Base-by-base conservation (phyloP, 2,329 filamentous ascomycete genomes). In the Stemphylium lycopersici region DNA sequence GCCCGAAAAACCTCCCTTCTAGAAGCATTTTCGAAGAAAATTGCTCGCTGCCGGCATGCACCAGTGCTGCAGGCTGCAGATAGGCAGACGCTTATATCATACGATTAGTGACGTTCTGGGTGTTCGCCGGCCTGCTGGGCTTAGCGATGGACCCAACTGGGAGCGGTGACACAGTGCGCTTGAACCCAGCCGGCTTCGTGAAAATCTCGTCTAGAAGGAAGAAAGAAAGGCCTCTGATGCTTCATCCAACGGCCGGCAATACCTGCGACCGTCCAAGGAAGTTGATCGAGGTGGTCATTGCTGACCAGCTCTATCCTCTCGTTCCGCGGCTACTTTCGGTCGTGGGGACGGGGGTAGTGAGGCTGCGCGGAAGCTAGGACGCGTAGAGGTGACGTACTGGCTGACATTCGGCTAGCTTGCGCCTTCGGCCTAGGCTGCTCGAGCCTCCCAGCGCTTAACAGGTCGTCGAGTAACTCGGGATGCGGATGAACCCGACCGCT, bases 21-120 rank as follows among this genome's bases (percentile, higher is more conserved):
- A 55, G 52, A 55, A 55, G 52, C 33, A 13, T 33, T 29, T 24
- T 51, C 16, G 52, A 55, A 55, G 47, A 41, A 51, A 46, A 29
- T n/a, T 43, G 44, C 20, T 43, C 32, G 20, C 31, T 45, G 42
- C 16, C 33, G 7, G 33, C 33, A 16, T 15, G 33, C 33, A n/a
- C 33, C 33, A 36, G n/a, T 16, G 33, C 33, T 16, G n/a, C 13
- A 4, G 15, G 18, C 43, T 41, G 32, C 37, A 39, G 31, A 55
- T 16, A 18, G 18, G 31, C 13, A 37, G 37, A 31, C 44, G 37
- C 18, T 48, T 36, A 32, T 48, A 48, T 42, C 40, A 48, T 48
- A 22, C 43, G 31, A 38, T 37, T 52, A 29, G 31, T 29, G 26
- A 29, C 26, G 2, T 11, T 29, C 26, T 29, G 26, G 8, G 26